Evolutionary conservation across 495 filamentous ascomycete species (phyloP).

Genomic region (Penicillium taxi): DNA sequence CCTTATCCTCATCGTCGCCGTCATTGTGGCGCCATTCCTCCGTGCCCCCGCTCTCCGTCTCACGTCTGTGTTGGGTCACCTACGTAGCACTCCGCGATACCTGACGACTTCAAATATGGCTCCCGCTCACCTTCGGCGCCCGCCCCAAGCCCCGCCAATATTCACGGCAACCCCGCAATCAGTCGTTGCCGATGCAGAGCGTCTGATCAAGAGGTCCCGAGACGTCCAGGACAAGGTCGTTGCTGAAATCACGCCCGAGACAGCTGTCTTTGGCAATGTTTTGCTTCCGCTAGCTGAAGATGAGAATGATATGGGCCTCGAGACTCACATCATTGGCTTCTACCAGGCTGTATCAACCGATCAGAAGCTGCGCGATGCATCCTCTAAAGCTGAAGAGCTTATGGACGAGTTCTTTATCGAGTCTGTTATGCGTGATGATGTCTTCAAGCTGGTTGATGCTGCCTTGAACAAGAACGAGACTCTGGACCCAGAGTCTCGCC

Average conservation of each 20-base stretch:
- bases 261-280: conserved; percentile 59
- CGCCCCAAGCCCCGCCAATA: conserved; percentile 75
- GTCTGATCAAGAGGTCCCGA: conserved; percentile 60
- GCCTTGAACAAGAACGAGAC: conserved; percentile 48
- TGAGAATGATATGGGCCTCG: conserved; percentile 55
- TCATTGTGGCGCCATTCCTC: conserved; percentile 72
- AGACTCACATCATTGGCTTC: conserved; percentile 58
- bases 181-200: conserved; percentile 68
- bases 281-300: conserved; percentile 57
- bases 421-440: conserved; percentile 58
- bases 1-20: conserved; percentile 50
- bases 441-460: conserved; percentile 57
- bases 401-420: conserved; percentile 63
- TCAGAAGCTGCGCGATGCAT: conserved; percentile 61
- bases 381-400: conserved; percentile 58
- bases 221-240: conserved; percentile 68
- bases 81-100: conserved; percentile 40
- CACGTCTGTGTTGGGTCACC: conserved; percentile 53
- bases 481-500: conserved; percentile 56
- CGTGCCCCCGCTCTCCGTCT: conserved; percentile 48
- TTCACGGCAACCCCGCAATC: conserved; percentile 77
- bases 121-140: conserved; percentile 52
- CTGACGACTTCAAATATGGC: conserved; percentile 62
- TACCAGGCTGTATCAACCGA: conserved; percentile 74
- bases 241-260: conserved; percentile 52